Evolutionary conservation across 1,139 yeast species (phyloP).

Genomic region (Suhomyces anneliseae): DNA sequence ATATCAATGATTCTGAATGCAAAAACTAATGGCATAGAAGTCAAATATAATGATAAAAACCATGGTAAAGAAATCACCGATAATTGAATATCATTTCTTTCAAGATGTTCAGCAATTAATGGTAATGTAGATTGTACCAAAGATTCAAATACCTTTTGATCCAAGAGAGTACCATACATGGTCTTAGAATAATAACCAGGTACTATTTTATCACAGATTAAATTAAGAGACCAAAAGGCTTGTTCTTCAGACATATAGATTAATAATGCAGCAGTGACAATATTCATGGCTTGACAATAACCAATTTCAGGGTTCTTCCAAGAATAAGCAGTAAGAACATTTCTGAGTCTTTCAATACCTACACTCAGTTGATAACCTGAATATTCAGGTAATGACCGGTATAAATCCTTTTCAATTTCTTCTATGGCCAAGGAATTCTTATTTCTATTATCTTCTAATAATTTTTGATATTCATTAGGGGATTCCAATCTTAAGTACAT

Average conservation of each 20-base stretch:
- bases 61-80: conserved; percentile 94
- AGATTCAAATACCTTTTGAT: conserved; percentile 90
- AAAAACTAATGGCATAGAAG: conserved; percentile 91
- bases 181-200: conserved; percentile 98
- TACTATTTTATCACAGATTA: conserved; percentile 79
- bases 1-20: conserved; percentile 92
- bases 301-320: conserved; percentile 98
- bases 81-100: conserved; percentile 80
- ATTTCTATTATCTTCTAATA: conserved; percentile 61
- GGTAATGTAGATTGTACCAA: conserved; percentile 92
- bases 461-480: conserved; percentile 55
- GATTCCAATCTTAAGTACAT: conserved; percentile 70
- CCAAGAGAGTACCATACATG: conserved; percentile 95
- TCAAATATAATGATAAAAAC: conserved; percentile 88
- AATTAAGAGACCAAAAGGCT: conserved; percentile 89
- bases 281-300: conserved; percentile 98
- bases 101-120: conserved; percentile 78
- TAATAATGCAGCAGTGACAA: conserved; percentile 88
- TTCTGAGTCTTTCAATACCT: conserved; percentile 80
- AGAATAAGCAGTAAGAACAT: conserved; percentile 90
- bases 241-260: conserved; percentile 97
- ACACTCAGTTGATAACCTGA: conserved; percentile 86
- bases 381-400: conserved; percentile 92
- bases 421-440: conserved; percentile 82
- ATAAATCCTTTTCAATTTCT: conserved; percentile 94